Evolutionary conservation across 192 early-diverging fungal species (phyloP).

Genomic region (Kappamyces sp.): DNA sequence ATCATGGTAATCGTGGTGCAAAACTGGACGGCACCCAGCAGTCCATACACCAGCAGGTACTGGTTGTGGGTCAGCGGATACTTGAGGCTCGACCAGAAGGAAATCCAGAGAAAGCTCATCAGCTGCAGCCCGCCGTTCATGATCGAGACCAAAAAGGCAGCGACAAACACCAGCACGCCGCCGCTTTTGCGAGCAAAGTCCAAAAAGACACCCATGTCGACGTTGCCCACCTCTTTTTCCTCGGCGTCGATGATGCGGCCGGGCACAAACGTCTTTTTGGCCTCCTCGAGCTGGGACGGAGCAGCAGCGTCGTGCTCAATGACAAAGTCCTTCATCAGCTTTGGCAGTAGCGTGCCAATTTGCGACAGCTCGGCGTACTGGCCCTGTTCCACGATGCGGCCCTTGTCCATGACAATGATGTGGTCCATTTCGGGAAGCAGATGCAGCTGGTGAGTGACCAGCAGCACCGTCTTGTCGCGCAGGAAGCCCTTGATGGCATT

Average conservation of each 20-base stretch:
- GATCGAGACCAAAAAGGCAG: neutral
- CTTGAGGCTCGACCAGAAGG: neutral
- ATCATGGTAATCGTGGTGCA: constrained; percentile 54
- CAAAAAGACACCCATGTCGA: neutral
- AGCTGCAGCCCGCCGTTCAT: constrained; percentile 11
- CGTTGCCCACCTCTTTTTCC: neutral
- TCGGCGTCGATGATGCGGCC: neutral
- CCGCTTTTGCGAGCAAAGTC: constrained; percentile 1
- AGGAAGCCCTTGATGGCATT: constrained; percentile 40
- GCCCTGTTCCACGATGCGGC: constrained; percentile 56
- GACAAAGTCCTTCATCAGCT: constrained; percentile 26
- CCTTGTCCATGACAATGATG: constrained; percentile 62
- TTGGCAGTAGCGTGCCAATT: constrained; percentile 31
- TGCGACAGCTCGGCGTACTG: constrained; percentile 46
- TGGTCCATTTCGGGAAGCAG: constrained; percentile 64
- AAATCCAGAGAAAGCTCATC: constrained; percentile 26
- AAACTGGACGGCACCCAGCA: constrained; percentile 21
- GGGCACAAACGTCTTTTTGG: neutral
- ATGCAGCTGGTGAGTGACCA: constrained; percentile 74
- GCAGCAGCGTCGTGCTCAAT: neutral
- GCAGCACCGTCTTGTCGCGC: constrained; percentile 61
- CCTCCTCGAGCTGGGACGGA: no score
- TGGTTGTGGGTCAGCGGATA: neutral
- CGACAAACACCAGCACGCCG: neutral
- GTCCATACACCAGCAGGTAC: neutral